phyloP scores from a whole-genome alignment of 306 rosid genomes.

The Cajanus cajan region DNA sequence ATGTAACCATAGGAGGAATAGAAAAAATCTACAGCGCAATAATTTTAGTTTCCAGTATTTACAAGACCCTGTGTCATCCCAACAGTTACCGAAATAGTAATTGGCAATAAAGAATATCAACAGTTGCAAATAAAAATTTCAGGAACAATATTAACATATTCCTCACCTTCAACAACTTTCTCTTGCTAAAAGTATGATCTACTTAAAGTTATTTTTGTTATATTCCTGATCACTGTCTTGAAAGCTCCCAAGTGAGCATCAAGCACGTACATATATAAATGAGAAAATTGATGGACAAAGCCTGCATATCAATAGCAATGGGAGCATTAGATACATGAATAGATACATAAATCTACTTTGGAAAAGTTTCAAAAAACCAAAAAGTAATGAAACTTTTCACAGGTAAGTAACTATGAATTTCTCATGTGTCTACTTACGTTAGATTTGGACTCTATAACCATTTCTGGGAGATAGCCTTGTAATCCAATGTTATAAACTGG shows the following conservation, averaged over 20 bases:
- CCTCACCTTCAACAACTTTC: constrained; percentile 40
- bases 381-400: constrained; percentile 2
- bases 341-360: background rate
- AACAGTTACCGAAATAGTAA: background rate
- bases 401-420: background rate
- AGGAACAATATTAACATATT: background rate
- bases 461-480: constrained; percentile 55
- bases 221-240: constrained; percentile 33
- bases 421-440: constrained; percentile 42
- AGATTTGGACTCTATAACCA: constrained; percentile 48
- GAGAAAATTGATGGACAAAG: constrained; percentile 46
- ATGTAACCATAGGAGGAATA: background rate
- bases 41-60: background rate
- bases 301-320: constrained; percentile 45
- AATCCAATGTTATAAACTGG: constrained; percentile 80
- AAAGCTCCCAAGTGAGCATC: constrained; percentile 34
- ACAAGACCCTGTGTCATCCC: background rate
- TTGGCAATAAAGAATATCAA: background rate
- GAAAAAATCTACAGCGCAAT: background rate
- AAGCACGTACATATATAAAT: constrained; percentile 30
- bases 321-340: background rate
- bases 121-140: background rate
- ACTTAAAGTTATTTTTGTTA: constrained; percentile 17
- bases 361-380: background rate
- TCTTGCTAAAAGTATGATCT: constrained; percentile 21